Evolutionary conservation across 1,284 basidiomycete genomes (phyloP), one percentile per base, ranked within the genome.

Genomic region (Xerocomus tenax): DNA sequence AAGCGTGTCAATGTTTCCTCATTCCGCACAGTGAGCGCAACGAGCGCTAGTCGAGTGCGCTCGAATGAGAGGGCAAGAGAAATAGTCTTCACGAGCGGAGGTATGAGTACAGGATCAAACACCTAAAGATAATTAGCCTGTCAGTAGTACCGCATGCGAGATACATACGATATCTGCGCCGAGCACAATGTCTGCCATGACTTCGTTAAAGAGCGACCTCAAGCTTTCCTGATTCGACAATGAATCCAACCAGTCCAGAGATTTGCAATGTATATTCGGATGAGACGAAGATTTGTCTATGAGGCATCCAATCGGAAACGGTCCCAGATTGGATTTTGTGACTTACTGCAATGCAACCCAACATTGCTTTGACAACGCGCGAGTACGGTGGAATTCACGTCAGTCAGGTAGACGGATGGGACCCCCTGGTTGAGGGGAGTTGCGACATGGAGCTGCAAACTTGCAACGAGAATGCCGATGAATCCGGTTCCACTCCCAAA

Each of bases 401-500:
- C 85, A 0, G 83, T 84, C 47, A 88, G 60, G 64, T 73, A 78
- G n/a, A 85, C 50, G 2, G 64, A 57, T 21, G 55, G 49, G 8
- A 54, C 15, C 32, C 15, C 26, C 48, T 49, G 26, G 28, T 48
- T 34, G 30, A 40, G 39, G 15, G 45, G 45, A 46, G 36, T 55
- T 21, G 44, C 34, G 3, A 51, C 44, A 45, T 43, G 60, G 8
- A 66, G 50, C 41, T 86, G 84, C 23, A 86, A 59, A 45, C 71
- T 71, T 1, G 79, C 77, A 30, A 78, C 60, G 12, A 87, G 63
- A 30, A 78, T 76, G 1, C 84, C 87, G 8, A 88, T 67, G 56
- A 87, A 82, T n/a, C 87, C 87, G 3, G 72, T 71, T 1, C 87
- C 87, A 15, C 77, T 80, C 12, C 86, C 87, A 1, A 89, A 70